Evolutionary conservation across 2,329 filamentous ascomycete genomes (phyloP).

Genomic region (Apiospora pterosperma): DNA sequence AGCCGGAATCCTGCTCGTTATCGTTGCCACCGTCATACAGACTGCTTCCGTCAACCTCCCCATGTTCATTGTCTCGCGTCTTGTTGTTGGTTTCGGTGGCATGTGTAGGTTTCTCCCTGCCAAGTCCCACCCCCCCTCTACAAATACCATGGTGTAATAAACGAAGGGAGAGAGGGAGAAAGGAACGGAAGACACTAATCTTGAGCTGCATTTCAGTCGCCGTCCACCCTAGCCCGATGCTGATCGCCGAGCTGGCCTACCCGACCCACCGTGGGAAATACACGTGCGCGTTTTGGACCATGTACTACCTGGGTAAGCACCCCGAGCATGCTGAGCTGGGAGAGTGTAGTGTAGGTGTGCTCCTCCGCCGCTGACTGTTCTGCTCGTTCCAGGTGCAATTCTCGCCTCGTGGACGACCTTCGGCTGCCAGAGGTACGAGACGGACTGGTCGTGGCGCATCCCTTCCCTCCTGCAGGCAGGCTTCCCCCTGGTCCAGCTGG

Average conservation of each 20-base stretch:
- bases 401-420: conserved; percentile 16
- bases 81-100: conserved; percentile 20
- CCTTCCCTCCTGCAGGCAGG: conserved; percentile 42
- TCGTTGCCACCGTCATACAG: conserved; percentile 25
- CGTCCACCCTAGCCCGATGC: conserved; percentile 19
- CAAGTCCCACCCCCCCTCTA: background rate
- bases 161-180: too few species aligned
- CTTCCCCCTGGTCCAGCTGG: conserved; percentile 33
- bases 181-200: background rate
- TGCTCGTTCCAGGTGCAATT: conserved; percentile 12
- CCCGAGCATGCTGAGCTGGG: background rate
- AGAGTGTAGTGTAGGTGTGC: conserved; percentile 6
- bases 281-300: conserved; percentile 20
- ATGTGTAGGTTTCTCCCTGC: background rate
- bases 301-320: conserved; percentile 13
- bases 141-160: too few species aligned
- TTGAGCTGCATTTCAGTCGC: conserved; percentile 16
- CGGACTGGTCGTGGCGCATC: conserved; percentile 35
- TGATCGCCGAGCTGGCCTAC: conserved; percentile 25
- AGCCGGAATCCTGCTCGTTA: conserved; percentile 24
- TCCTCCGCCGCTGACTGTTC: background rate
- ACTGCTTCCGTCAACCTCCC: conserved; percentile 12
- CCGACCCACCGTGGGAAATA: conserved; percentile 20
- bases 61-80: conserved; percentile 21
- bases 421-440: conserved; percentile 10